Evolutionary conservation across 352 stramenopile species (phyloP), one percentile per base, ranked within the genome.

Genomic region (Thraustotheca clavata): DNA sequence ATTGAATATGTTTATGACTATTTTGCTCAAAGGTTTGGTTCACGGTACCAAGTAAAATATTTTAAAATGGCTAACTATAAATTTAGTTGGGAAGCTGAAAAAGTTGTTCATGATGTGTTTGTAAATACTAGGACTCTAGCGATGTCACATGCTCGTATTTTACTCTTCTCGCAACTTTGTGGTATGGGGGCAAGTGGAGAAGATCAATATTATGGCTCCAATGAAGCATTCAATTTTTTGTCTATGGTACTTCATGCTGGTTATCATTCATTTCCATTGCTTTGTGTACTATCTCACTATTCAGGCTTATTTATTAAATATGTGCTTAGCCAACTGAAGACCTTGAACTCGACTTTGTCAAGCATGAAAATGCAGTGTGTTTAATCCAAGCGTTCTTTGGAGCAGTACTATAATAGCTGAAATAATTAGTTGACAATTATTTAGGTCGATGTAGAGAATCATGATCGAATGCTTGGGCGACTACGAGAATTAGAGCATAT

Each of bases 81-180:
- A 8, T 16, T 59, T 65, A 65, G 57, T 18, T 80, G 72, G 49
- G 83, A 93, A 60, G 77, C 83, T 0, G 86, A 95, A 69, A 87
- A 88, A 49, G 59, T 88, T 0, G 77, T 94, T 27, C 83, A 94
- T 47, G 86, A 94, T 35, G 55, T 94, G 18, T 95, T 94, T 41
- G 72, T 79, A 14, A 91, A 85, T 48, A 89, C 80, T n/a, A 79
- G 86, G 0, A 62, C 73, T 3, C 59, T 86, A 20, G 66, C 81
- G 39, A 29, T 48, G 0, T 66, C 68, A 3, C 69, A 84, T 32
- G 60, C 76, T 4, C 71, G 79, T 22, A 80, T 84, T 8, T 20
- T 76, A 26, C 60, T 94, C 3, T 94, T 92, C 34, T 76, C 79
- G 33, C 69, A 83, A 20, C 67, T 95, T 20, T 91, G 79, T 41